Evolutionary conservation across 2,329 filamentous ascomycete genomes (phyloP), one percentile per base, ranked within the genome.

Genomic region (Cercospora canescens): DNA sequence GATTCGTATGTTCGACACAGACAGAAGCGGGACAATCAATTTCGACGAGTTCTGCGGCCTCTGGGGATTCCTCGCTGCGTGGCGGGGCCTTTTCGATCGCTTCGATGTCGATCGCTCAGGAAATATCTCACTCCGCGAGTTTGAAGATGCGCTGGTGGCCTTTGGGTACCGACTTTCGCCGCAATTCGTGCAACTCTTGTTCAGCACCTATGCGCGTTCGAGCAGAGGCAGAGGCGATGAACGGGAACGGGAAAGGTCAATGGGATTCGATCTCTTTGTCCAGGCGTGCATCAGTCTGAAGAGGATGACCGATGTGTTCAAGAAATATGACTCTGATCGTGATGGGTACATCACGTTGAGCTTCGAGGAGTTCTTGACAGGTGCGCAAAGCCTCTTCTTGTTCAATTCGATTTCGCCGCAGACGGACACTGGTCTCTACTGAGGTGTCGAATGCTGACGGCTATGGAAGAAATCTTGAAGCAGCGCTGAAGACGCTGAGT

Each of bases 251-350:
- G 73, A 77, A 65, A 79, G 76, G 73, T 79, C 76, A 71, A 78
- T 81, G 71, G 79, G 73, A 67, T 99, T 99, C 76, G 95, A 99
- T 81, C 81, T 99, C 60, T 99, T 99, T 76, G 95, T 99, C 67
- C 95, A 99, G 84, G 93, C 93, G 60, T 98, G 95, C 79, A 98
- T 99, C 77, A 93, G 89, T 73, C 84, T 99, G 75, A 97, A 98
- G 86, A 87, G 95, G 73, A 98, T 99, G 94, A 99, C 95, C 67
- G 95, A 99, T 79, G 93, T 97, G 30, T 99, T 99, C 79, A 99
- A 99, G 85, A 94, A 94, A 81, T 99, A 98, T 79, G 95, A 99
- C 73, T 92, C 96, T 75, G 95, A 99, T 79, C 88, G 95, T 48
- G 95, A 98, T 80, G 95, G 95, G 1, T 98, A 94, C 69, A 86